Evolutionary conservation across 345 rosid genomes (phyloP), one percentile per base, ranked within the genome.

Genomic region (Rhodomyrtus tomentosa): DNA sequence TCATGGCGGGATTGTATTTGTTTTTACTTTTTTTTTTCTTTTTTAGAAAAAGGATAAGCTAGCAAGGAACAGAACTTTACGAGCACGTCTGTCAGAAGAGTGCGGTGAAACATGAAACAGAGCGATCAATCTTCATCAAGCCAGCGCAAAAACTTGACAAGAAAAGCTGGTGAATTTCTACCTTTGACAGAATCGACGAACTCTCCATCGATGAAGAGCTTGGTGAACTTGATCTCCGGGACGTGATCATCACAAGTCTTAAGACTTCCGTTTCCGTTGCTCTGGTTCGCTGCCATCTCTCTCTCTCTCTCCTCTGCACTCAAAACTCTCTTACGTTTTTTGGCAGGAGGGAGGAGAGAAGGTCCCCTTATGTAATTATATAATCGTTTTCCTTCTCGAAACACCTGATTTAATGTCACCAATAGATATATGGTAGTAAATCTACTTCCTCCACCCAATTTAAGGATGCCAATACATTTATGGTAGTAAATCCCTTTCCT

Each of bases 201-300:
- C 53, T 93, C 88, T 84, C 96, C 96, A 84, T 92, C 92, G 84
- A 95, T 91, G 91, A 92, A 95, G 72, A 95, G 91, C 85, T 90
- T 91, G 4, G 91, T 94, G 89, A 94, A 94, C 85, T 90, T 93
- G 10, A 94, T 88, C 73, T 90, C 84, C 18, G 96, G 97, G 10
- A 91, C 83, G 84, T 84, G 86, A 72, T 62, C 5, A 38, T 68
- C 55, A 27, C 40, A 83, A 82, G 81, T 72, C 53, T 62, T 87
- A 2, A 84, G n/a, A 79, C 36, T 87, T 83, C 90, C 96, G 86
- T 90, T 91, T 87, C 81, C 51, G 4, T 50, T 45, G 74, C 16
- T 21, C 74, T 59, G 84, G 82, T 48, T 83, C 82, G 32, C 84
- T 32, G 86, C 93, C 94, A 92, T 93, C 54, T 84, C 82, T 86